Evolutionary conservation across 495 filamentous ascomycete genomes (phyloP).

Genomic region (Hypoxylon intermedium): DNA sequence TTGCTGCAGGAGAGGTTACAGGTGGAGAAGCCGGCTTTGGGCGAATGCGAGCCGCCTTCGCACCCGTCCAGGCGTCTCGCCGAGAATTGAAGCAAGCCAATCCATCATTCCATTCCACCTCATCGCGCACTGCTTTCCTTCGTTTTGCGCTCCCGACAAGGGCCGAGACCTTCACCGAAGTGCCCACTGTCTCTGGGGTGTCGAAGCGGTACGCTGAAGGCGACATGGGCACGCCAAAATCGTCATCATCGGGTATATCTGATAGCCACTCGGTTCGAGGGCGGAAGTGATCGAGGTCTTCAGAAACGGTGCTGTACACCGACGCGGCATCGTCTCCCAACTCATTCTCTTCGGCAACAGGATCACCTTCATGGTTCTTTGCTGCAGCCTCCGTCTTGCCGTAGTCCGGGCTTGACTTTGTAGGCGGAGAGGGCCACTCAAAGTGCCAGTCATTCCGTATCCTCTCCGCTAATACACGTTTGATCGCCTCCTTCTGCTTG

Average conservation of each 20-base stretch:
- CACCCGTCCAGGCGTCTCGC: constrained; percentile 89
- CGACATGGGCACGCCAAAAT: constrained; percentile 26
- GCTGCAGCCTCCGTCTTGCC: not conserved
- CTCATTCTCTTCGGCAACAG: constrained; percentile 30
- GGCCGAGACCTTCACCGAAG: constrained; percentile 47
- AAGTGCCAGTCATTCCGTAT: constrained; percentile 67
- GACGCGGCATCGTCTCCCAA: constrained; percentile 50
- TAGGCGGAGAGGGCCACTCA: constrained; percentile 45
- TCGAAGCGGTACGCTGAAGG: constrained; percentile 68
- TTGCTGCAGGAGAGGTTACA: constrained; percentile 44
- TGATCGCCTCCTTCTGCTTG: constrained; percentile 62
- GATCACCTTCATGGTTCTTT: constrained; percentile 6
- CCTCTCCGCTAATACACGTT: constrained; percentile 57
- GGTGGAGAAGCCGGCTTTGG: constrained; percentile 43
- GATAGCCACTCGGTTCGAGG: constrained; percentile 57
- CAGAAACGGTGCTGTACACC: constrained; percentile 55
- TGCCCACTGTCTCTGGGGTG: constrained; percentile 65
- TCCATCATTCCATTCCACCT: constrained; percentile 84
- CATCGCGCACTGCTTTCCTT: constrained; percentile 69
- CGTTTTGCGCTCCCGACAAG: constrained; percentile 62
- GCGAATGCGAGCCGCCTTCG: constrained; percentile 56
- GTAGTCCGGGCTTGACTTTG: not conserved
- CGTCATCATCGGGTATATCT: constrained; percentile 53
- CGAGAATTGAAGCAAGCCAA: constrained; percentile 75
- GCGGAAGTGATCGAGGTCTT: constrained; percentile 50